Evolutionary conservation across 768 basidiomycete genomes (phyloP).

Genomic region (Krasilnikovozyma curviuscula): DNA sequence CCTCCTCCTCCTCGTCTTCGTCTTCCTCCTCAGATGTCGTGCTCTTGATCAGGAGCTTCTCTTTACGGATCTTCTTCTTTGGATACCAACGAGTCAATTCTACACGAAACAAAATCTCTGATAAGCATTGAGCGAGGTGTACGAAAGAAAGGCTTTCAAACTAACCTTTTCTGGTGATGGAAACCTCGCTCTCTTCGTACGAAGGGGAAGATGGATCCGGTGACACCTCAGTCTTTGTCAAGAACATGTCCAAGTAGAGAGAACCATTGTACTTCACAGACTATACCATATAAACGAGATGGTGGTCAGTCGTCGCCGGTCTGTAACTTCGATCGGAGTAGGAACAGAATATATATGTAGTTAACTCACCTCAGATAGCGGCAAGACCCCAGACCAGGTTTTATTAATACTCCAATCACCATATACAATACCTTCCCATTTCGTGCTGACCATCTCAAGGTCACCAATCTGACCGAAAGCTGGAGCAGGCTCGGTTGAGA

Average conservation of each 20-base stretch:
- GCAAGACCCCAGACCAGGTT: too few relatives aligned
- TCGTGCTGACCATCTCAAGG: too few relatives aligned
- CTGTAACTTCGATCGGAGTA: too few relatives aligned
- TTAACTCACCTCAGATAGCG: too few relatives aligned
- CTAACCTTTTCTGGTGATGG: conserved; percentile 58
- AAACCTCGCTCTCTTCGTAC: conserved; percentile 41
- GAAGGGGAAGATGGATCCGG: conserved; percentile 40
- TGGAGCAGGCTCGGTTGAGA: too few relatives aligned
- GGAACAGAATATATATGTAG: too few relatives aligned
- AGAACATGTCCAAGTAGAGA: conserved; percentile 64
- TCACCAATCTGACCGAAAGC: too few relatives aligned
- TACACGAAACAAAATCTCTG: conserved; percentile 20
- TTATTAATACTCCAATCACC: too few relatives aligned
- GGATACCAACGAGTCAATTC: conserved; percentile 73
- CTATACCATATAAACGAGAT: too few relatives aligned
- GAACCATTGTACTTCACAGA: conserved; percentile 57
- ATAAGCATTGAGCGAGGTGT: not conserved
- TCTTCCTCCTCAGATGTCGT: conserved; percentile 20
- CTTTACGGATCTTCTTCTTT: conserved; percentile 51
- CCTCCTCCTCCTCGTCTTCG: conserved; percentile 23
- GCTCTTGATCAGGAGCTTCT: conserved; percentile 51
- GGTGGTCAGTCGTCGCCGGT: too few relatives aligned
- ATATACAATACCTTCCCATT: too few relatives aligned
- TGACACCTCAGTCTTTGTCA: conserved; percentile 44
- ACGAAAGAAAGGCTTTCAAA: conserved; percentile 9